Evolutionary conservation across 179 eudicot species (phyloP), one percentile per base, ranked within the genome.

Genomic region (Gypsophila paniculata): DNA sequence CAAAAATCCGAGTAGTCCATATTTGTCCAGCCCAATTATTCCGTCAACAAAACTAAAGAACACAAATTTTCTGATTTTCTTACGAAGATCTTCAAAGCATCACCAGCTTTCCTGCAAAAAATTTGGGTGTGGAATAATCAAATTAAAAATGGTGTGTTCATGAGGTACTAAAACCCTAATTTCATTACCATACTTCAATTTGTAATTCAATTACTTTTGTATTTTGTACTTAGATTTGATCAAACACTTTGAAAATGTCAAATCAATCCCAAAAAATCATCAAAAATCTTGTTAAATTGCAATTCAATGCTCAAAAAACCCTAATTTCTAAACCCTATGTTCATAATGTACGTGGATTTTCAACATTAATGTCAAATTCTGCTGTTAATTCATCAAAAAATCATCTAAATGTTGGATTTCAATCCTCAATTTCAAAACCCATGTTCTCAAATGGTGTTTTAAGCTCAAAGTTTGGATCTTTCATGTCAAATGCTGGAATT

Each of bases 191-290:
- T 8, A 68, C 3, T 68, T 51, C 21, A 5, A 46, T 48, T 54
- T 23, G 0, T 8, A 48, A 48, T 67, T 26, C 39, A 21, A 8
- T 51, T 25, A 25, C 19, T 67, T 14, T 67, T 36, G 46, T 9
- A 42, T 2, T 68, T 49, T 51, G 22, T 14, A 25, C 4, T 49
- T 48, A 68, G 58, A 68, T 29, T 51, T 25, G 59, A 68, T 49
- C 51, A 68, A 69, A 14, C 36, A 29, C 46, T 0, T 5, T 34
- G 19, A 69, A 73, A 81, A 83, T 84, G 87, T 81, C 87, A 74
- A 81, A 79, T 65, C 72, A 82, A 53, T 62, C 71, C 32, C 73
- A 76, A 66, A 73, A 73, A 53, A 75, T 80, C 76, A 72, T 80
- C 77, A 69, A 53, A 48, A 74, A 71, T 36, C 78, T 83, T 32